phyloP scores from a whole-genome alignment of 1,139 yeast species.

The Debaryomyces subglobosus region DNA sequence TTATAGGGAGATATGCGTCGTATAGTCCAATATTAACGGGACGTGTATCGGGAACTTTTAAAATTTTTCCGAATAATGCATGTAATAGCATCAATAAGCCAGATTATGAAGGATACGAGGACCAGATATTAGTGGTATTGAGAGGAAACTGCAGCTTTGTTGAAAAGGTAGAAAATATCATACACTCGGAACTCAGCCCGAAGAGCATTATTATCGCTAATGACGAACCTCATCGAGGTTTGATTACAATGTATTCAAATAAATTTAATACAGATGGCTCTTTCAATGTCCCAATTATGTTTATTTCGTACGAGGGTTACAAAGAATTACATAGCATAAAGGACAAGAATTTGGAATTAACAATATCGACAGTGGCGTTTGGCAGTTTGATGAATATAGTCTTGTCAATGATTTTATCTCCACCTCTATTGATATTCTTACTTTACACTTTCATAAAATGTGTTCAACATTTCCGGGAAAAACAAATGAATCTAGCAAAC shows the following conservation, averaged over 20 bases:
- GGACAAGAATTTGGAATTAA: conserved; percentile 17
- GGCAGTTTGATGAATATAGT: conserved; percentile 46
- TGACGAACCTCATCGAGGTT: conserved; percentile 41
- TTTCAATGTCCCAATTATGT: conserved; percentile 39
- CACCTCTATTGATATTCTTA: conserved; percentile 43
- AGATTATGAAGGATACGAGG: conserved; percentile 18
- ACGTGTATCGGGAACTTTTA: conserved; percentile 27
- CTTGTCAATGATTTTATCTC: conserved; percentile 46
- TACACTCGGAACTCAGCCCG: conserved; percentile 34
- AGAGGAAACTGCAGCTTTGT: conserved; percentile 51
- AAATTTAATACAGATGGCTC: conserved; percentile 43
- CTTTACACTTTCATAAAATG: conserved; percentile 37
- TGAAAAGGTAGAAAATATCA: conserved; percentile 36
- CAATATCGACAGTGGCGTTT: conserved; percentile 37
- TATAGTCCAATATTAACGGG: conserved; percentile 41
- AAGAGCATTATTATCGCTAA: conserved; percentile 43
- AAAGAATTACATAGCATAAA: conserved; percentile 14
- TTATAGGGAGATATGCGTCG: conserved; percentile 47
- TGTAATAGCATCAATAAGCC: conserved; percentile 24
- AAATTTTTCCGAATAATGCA: conserved; percentile 33
- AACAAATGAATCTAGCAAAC: conserved; percentile 34
- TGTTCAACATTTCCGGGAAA: conserved; percentile 32
- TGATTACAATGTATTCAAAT: conserved; percentile 49
- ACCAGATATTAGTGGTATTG: conserved; percentile 36
- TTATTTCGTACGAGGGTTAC: conserved; percentile 44